Percentiles rank a stretch among this genome's conserved stretches.
phyloP scores from a whole-genome alignment of 75 land plant species.

The Sequoia sempervirens region DNA sequence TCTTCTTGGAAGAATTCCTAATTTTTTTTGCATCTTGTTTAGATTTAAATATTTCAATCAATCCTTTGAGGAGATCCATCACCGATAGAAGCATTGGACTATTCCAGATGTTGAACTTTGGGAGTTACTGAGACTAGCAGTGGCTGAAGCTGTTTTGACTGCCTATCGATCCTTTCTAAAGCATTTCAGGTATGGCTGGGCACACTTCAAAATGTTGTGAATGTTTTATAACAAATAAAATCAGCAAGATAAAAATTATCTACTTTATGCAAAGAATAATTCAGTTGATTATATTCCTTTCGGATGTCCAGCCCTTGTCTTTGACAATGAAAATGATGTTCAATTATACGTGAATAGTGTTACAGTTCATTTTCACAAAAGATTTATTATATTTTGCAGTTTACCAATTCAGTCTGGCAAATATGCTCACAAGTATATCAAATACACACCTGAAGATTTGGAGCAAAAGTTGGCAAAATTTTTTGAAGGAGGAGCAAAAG shows the following conservation, averaged over 20 bases:
- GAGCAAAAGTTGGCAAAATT: conserved; percentile 7
- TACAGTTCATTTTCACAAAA: neutral
- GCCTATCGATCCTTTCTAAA: conserved; percentile 38
- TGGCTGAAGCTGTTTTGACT: conserved; percentile 33
- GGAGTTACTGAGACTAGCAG: conserved; percentile 36
- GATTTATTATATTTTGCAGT: conserved; percentile 3
- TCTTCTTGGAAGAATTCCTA: neutral
- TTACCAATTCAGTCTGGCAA: conserved; percentile 2
- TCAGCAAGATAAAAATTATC: too few relatives aligned
- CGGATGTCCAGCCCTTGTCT: neutral
- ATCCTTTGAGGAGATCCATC: conserved; percentile 34
- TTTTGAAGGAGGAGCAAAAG: conserved; percentile 13
- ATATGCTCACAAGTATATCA: conserved; percentile 16
- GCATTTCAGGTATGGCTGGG: conserved; percentile 10
- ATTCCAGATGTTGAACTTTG: conserved; percentile 38
- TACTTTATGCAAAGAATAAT: neutral
- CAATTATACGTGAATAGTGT: neutral
- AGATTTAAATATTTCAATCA: conserved; percentile 41
- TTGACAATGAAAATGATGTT: neutral
- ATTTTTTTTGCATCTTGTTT: neutral
- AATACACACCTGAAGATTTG: conserved; percentile 14
- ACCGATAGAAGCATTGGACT: conserved; percentile 35
- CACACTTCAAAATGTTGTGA: neutral
- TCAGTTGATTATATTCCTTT: neutral
- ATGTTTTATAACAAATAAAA: neutral